Evolutionary conservation across 2,329 filamentous ascomycete genomes (phyloP).

Genomic region (Chaetothyriales sp.): DNA sequence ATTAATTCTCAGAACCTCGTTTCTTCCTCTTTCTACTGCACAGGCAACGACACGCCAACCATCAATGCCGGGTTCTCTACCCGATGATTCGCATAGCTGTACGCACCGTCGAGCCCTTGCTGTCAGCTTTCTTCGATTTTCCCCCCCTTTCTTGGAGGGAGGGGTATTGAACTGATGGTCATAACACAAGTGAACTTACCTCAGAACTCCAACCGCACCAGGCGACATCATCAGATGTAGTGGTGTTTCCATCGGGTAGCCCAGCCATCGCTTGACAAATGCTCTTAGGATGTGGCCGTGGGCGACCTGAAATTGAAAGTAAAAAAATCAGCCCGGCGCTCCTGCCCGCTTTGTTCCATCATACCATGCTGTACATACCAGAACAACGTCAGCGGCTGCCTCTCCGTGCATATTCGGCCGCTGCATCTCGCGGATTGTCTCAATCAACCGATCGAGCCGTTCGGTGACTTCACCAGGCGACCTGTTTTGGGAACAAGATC

Average conservation of each 20-base stretch:
- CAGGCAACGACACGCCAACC: background rate
- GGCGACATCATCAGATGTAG: constrained; percentile 41
- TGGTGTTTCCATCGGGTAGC: constrained; percentile 40
- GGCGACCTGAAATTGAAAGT: constrained; percentile 21
- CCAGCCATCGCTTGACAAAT: constrained; percentile 36
- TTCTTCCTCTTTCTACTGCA: background rate
- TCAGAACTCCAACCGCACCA: constrained; percentile 5
- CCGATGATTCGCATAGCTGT: background rate
- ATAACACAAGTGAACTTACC: too few relatives aligned
- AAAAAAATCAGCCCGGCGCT: background rate
- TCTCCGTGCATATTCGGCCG: constrained; percentile 11
- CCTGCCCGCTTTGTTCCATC: too few relatives aligned
- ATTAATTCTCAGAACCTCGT: background rate
- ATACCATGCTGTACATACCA: constrained; percentile 2
- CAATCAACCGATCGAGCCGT: constrained; percentile 31
- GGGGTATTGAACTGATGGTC: too few relatives aligned
- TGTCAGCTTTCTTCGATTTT: background rate
- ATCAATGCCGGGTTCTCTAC: background rate
- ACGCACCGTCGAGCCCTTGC: background rate
- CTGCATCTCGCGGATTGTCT: constrained; percentile 29
- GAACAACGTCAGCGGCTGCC: constrained; percentile 7
- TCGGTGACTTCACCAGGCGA: constrained; percentile 26
- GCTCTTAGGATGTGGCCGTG: constrained; percentile 35
- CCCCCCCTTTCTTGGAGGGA: background rate
- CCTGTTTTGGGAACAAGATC: background rate